Evolutionary conservation across 163 green algal species (phyloP).

Genomic region (Scenedesmus sp.): DNA sequence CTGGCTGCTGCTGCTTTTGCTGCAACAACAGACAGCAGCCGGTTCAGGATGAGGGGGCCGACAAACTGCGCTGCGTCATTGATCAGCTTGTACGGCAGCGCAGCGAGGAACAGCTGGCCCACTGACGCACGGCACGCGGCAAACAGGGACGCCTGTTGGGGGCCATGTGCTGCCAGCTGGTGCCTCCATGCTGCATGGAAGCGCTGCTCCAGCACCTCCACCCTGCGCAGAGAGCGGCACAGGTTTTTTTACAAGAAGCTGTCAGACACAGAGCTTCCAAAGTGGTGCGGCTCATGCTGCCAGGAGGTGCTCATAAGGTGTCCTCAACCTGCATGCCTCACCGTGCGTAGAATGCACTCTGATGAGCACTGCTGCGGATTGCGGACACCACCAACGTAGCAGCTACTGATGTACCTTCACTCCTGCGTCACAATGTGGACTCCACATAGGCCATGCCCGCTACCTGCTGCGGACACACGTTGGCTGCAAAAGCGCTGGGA

Average conservation of each 20-base stretch:
- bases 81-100: conserved; percentile 67
- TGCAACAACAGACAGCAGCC: conserved; percentile 70
- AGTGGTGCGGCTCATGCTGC: too few relatives aligned
- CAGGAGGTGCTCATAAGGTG: too few relatives aligned
- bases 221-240: neutral
- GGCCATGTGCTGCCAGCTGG: conserved; percentile 40
- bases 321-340: too few relatives aligned
- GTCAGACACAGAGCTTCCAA: neutral
- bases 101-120: conserved; percentile 41
- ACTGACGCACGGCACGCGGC: conserved; percentile 47
- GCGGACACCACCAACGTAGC: too few relatives aligned
- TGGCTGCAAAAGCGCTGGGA: too few relatives aligned
- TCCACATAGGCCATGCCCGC: too few relatives aligned
- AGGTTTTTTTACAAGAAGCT: neutral
- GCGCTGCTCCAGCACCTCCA: conserved; percentile 45
- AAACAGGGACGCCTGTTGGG: conserved; percentile 41
- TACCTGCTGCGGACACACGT: too few relatives aligned
- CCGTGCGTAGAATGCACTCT: too few relatives aligned
- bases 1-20: neutral
- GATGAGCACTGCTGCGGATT: too few relatives aligned
- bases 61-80: conserved; percentile 85
- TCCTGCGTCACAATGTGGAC: too few relatives aligned
- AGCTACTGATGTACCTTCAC: too few relatives aligned
- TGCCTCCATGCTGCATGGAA: conserved; percentile 61
- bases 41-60: conserved; percentile 81